Percentiles rank a stretch among this genome's conserved stretches.
phyloP scores from a whole-genome alignment of 495 filamentous ascomycete genomes.

The Trichoderma asperelloides region DNA sequence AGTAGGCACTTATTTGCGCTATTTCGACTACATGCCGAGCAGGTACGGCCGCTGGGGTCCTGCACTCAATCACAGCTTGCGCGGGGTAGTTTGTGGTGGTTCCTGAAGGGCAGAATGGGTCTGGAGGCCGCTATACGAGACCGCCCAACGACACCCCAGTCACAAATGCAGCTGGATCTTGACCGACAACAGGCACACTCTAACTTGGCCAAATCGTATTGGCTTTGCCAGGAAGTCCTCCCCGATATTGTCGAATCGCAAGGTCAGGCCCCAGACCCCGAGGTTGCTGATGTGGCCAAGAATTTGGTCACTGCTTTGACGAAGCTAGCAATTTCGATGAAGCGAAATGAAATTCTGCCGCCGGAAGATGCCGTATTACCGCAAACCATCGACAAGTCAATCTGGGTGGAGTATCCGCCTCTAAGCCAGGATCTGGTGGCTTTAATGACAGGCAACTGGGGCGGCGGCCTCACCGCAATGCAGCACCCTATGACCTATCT shows the following conservation, averaged over 20 bases:
- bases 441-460: constrained; percentile 54
- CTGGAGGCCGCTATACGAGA: constrained; percentile 63
- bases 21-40: constrained; percentile 63
- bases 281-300: constrained; percentile 45
- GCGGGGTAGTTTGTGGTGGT: constrained; percentile 77
- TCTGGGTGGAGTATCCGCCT: constrained; percentile 67
- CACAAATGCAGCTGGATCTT: constrained; percentile 29
- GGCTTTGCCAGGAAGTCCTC: constrained; percentile 64
- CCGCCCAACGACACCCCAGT: constrained; percentile 40
- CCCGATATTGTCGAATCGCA: constrained; percentile 37
- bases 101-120: constrained; percentile 62
- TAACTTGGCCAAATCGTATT: constrained; percentile 74
- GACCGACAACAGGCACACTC: constrained; percentile 59
- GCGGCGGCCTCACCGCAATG: constrained; percentile 32
- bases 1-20: constrained; percentile 58
- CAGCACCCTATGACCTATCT: constrained; percentile 26
- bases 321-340: constrained; percentile 72
- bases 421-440: constrained; percentile 58
- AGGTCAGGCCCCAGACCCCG: constrained; percentile 24
- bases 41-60: constrained; percentile 50
- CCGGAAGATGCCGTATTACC: constrained; percentile 53
- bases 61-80: constrained; percentile 56
- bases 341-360: constrained; percentile 65
- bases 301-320: constrained; percentile 52
- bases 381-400: constrained; percentile 58